Evolutionary conservation across 2,329 filamentous ascomycete genomes (phyloP).

Genomic region (Cercospora citrullina): DNA sequence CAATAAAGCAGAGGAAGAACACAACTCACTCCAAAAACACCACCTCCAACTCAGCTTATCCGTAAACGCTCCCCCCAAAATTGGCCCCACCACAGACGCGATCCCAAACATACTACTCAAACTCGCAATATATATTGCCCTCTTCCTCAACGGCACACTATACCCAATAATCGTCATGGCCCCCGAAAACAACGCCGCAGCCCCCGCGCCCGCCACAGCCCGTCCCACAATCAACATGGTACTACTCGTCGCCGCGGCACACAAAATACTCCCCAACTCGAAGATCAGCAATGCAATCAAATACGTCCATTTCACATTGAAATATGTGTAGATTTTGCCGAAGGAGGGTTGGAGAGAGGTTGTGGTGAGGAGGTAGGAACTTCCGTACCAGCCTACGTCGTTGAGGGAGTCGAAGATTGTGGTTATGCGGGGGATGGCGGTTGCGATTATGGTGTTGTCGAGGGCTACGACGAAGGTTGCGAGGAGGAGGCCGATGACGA

Average conservation of each 20-base stretch:
- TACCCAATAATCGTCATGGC: slow-evolving; percentile 53
- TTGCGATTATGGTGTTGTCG: slow-evolving; percentile 44
- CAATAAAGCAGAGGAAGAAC: not conserved
- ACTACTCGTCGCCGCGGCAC: slow-evolving; percentile 51
- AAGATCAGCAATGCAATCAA: slow-evolving; percentile 51
- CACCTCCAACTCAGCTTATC: slow-evolving; percentile 42
- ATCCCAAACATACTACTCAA: slow-evolving; percentile 44
- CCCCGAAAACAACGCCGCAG: slow-evolving; percentile 55
- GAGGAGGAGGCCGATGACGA: slow-evolving; percentile 24
- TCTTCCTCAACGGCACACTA: slow-evolving; percentile 45
- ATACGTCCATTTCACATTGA: slow-evolving; percentile 55
- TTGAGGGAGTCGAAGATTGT: slow-evolving; percentile 49
- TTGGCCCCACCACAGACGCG: slow-evolving; percentile 43
- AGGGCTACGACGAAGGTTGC: slow-evolving; percentile 31
- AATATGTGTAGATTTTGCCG: slow-evolving; percentile 62
- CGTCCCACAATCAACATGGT: slow-evolving; percentile 58
- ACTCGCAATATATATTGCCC: slow-evolving; percentile 45
- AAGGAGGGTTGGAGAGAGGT: slow-evolving; percentile 47
- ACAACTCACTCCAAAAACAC: slow-evolving; percentile 7
- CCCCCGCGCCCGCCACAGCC: slow-evolving; percentile 56
- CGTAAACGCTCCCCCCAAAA: slow-evolving; percentile 47
- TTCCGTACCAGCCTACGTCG: slow-evolving; percentile 51
- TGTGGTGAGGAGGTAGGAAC: slow-evolving; percentile 49
- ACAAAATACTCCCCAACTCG: slow-evolving; percentile 57
- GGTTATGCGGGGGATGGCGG: slow-evolving; percentile 47